A percentile compares a stretch with the other conserved stretches of the same genome.
phyloP scores from a whole-genome alignment of 2,329 filamentous ascomycete genomes.

The Alternaria dauci region DNA sequence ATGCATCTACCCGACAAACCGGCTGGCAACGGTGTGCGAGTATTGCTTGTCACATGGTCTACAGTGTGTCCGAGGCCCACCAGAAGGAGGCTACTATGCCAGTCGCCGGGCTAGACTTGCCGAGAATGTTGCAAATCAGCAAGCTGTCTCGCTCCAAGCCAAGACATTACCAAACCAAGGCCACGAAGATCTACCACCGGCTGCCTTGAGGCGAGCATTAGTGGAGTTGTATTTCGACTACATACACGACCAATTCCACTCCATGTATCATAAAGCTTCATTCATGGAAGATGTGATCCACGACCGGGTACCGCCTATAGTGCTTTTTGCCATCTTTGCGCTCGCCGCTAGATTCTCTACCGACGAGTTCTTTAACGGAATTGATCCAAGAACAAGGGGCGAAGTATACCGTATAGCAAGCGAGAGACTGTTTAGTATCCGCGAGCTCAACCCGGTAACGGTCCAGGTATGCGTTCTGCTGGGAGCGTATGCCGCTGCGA shows the following conservation, averaged over 20 bases:
- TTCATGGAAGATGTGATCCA: conserved; percentile 30
- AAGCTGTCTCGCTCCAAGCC: not conserved
- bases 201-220: conserved; percentile 26
- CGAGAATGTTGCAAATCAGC: conserved; percentile 16
- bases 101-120: conserved; percentile 29
- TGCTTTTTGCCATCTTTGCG: conserved; percentile 33
- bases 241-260: conserved; percentile 38
- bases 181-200: conserved; percentile 21
- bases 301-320: conserved; percentile 25
- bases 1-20: conserved; percentile 30
- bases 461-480: conserved; percentile 32
- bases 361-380: conserved; percentile 21
- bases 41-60: conserved; percentile 31
- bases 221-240: conserved; percentile 36
- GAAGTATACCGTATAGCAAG: conserved; percentile 27
- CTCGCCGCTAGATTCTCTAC: conserved; percentile 32
- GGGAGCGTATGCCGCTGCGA: conserved; percentile 34
- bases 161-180: conserved; percentile 14
- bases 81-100: conserved; percentile 38
- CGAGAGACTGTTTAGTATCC: conserved; percentile 30
- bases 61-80: conserved; percentile 31
- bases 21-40: conserved; percentile 25
- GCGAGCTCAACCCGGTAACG: conserved; percentile 26
- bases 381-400: conserved; percentile 28
- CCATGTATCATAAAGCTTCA: conserved; percentile 32